Evolutionary conservation across 202 grass and related monocot species (phyloP), one percentile per base, ranked within the genome.

Genomic region (Cymbopogon flexuosus): DNA sequence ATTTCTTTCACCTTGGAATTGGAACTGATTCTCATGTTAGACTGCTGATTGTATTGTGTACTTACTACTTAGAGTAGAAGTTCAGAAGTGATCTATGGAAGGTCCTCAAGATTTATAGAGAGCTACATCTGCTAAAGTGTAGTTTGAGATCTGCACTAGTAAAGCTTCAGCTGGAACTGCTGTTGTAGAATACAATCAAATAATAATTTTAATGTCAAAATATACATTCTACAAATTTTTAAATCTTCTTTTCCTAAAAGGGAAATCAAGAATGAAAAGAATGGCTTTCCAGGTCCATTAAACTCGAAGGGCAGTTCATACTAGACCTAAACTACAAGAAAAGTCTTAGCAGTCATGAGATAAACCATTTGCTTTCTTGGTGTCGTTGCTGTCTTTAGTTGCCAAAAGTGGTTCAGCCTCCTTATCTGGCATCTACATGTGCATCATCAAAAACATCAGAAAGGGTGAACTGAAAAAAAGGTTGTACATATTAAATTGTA

Each of bases 341-440:
- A 87, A 64, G 70, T 60, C 83, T 90, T 88, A 78, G 85, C 89
- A 89, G 81, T 77, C 83, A 14, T 78, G 84, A 83, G 87, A 84
- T 86, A 91, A 66, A 75, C 91, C 89, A 83, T 93, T 91, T 81
- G 89, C 91, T 69, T 93, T 97, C 83, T 93, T 92, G 62, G 52
- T 87, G 30, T 97, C 91, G 6, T 30, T 86, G 83, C 56, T 82
- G 71, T 97, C 89, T 82, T 93, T 97, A 41, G 69, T 87, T 78
- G 88, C 84, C 89, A 93, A 92, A 83, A 97, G 87, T 76, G 91
- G 94, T 47, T 91, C 87, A 58, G 68, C 83, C 85, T 97, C 94
- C 85, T 93, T 93, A 72, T 97, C 89, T 81, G 89, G 82, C 87
- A 93, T 92, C 94, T 93, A 83, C 73, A 86, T 85, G 81, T 21